Conservation (phyloP, 768 basidiomycete species). For the Lactifluus rugatus region DNA sequence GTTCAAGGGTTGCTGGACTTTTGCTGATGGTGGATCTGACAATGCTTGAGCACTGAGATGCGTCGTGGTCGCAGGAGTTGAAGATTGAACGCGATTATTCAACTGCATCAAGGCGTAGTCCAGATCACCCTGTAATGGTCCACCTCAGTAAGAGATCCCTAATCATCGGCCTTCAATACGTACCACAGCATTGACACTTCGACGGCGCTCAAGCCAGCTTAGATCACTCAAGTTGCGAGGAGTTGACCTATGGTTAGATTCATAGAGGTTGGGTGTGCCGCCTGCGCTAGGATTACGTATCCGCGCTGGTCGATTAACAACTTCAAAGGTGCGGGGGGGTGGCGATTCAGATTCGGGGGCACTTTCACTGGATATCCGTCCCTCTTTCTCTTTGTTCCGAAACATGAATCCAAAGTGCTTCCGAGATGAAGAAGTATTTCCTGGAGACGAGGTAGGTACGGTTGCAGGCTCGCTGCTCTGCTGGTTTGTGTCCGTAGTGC, state of each 20-base stretch:
- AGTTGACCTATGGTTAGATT: slow-evolving; percentile 33
- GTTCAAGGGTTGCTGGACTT: slow-evolving; percentile 25
- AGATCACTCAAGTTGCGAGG: slow-evolving; percentile 57
- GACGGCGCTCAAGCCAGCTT: slow-evolving; percentile 69
- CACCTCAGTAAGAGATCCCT: not conserved
- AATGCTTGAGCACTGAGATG: slow-evolving; percentile 34
- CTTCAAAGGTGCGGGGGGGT: slow-evolving; percentile 35
- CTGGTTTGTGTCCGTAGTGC: slow-evolving; percentile 9
- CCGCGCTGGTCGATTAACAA: slow-evolving; percentile 40
- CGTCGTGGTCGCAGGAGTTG: slow-evolving; percentile 47
- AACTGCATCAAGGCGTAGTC: slow-evolving; percentile 58
- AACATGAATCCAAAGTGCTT: slow-evolving; percentile 30
- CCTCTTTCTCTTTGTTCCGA: slow-evolving; percentile 29
- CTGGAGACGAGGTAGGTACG: slow-evolving; percentile 25
- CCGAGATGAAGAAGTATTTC: slow-evolving; percentile 26
- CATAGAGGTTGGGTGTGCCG: slow-evolving; percentile 31
- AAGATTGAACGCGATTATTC: slow-evolving; percentile 34
- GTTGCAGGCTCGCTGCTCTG: slow-evolving; percentile 20
- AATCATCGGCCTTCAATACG: slow-evolving; percentile 23
- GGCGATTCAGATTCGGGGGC: slow-evolving; percentile 23
- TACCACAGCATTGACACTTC: slow-evolving; percentile 64
- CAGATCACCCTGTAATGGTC: slow-evolving; percentile 49
- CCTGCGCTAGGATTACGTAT: slow-evolving; percentile 43
- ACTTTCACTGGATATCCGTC: slow-evolving; percentile 34
- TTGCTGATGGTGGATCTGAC: slow-evolving; percentile 23